Conservation (phyloP, 2,329 filamentous ascomycete genomes). For the Venturia carpophila region DNA sequence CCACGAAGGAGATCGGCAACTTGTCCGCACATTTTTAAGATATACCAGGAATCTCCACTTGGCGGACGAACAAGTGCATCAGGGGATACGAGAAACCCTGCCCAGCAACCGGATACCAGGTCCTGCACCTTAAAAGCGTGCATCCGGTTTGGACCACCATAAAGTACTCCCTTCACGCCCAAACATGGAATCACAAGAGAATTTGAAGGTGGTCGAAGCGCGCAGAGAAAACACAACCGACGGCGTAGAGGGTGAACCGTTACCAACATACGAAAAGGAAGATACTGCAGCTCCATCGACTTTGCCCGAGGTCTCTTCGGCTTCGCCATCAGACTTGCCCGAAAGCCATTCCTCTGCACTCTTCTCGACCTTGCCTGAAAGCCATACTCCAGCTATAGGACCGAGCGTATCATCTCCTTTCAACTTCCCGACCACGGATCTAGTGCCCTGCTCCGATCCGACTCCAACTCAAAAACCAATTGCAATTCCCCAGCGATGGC, state of each 20-base stretch:
- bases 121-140: background rate
- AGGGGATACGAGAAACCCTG: background rate
- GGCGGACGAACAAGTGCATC: background rate
- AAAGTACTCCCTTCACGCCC: background rate
- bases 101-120: background rate
- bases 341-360: background rate
- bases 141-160: background rate
- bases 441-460: background rate
- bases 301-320: background rate
- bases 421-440: conserved; percentile 16
- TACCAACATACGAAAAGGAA: conserved; percentile 2
- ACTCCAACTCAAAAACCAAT: conserved; percentile 10
- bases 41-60: background rate
- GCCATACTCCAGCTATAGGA: background rate
- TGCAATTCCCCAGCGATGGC: conserved; percentile 16
- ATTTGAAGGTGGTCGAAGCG: conserved; percentile 6
- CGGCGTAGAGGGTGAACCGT: background rate
- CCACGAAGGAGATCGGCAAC: conserved; percentile 7
- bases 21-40: background rate
- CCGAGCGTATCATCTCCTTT: conserved; percentile 16
- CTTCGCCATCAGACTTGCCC: background rate
- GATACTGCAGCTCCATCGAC: background rate
- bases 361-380: background rate
- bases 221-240: background rate
- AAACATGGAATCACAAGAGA: background rate